phyloP scores from a whole-genome alignment of 495 filamentous ascomycete genomes.

The Penicillium dipodomyicola region DNA sequence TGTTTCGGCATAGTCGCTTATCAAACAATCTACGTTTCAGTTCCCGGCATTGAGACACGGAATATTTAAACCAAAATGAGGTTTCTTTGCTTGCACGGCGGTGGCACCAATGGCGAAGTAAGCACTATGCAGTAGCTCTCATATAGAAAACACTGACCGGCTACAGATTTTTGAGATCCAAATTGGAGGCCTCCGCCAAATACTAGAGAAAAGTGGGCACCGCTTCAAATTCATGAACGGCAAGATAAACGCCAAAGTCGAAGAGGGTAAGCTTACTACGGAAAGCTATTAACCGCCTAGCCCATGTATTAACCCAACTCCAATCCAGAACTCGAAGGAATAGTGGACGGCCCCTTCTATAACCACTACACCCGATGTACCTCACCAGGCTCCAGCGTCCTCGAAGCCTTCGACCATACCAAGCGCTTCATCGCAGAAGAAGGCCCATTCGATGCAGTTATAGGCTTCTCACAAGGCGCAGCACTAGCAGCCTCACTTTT shows the following conservation, averaged over 20 bases:
- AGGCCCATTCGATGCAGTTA: slow-evolving; percentile 48
- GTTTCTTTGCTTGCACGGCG: slow-evolving; percentile 43
- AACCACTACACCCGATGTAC: slow-evolving; percentile 35
- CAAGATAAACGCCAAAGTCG: slow-evolving; percentile 24
- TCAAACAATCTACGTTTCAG: neutral
- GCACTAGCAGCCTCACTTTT: slow-evolving; percentile 39
- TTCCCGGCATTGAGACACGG: neutral
- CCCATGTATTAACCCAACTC: neutral
- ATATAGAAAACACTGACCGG: slow-evolving; percentile 9
- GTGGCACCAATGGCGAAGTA: slow-evolving; percentile 39
- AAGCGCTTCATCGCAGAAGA: slow-evolving; percentile 31
- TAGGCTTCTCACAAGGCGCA: slow-evolving; percentile 48
- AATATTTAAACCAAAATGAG: slow-evolving; percentile 25
- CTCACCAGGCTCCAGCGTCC: slow-evolving; percentile 28
- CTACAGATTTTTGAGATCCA: slow-evolving; percentile 44
- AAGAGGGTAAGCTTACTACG: slow-evolving; percentile 28
- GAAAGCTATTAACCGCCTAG: neutral
- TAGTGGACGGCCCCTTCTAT: slow-evolving; percentile 40
- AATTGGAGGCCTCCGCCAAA: slow-evolving; percentile 35
- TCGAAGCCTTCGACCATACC: slow-evolving; percentile 34
- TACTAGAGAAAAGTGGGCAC: slow-evolving; percentile 34
- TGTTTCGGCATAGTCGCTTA: neutral
- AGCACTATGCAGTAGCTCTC: neutral
- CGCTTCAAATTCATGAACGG: slow-evolving; percentile 38
- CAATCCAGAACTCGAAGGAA: slow-evolving; percentile 33